phyloP scores from a whole-genome alignment of 805 yeast species.

The Phaffomyces opuntiae region DNA sequence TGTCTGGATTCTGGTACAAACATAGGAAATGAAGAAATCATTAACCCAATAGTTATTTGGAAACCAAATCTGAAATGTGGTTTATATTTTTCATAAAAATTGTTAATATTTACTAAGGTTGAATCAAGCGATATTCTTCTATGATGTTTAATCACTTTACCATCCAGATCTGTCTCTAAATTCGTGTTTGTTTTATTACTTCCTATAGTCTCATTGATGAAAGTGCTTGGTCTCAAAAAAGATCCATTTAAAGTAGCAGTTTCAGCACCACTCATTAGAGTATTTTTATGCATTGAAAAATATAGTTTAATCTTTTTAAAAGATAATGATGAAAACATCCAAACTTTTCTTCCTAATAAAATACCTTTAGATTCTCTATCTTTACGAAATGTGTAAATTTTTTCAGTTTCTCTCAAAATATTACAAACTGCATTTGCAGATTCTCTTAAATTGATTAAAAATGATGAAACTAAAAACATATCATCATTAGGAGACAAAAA shows the following conservation, averaged over 20 bases:
- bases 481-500: constrained; percentile 40
- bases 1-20: constrained; percentile 37
- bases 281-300: constrained; percentile 23
- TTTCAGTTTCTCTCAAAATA: constrained; percentile 26
- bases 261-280: constrained; percentile 23
- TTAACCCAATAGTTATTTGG: constrained; percentile 38
- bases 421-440: constrained; percentile 26
- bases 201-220: neutral
- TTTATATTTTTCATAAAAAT: constrained; percentile 14
- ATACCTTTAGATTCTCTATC: constrained; percentile 27
- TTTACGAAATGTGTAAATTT: constrained; percentile 25
- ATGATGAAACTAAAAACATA: constrained; percentile 42
- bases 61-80: constrained; percentile 39
- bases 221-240: neutral
- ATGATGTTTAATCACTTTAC: neutral
- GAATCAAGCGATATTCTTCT: neutral
- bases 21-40: constrained; percentile 44
- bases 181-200: neutral
- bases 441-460: constrained; percentile 40
- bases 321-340: constrained; percentile 36
- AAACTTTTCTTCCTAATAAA: constrained; percentile 31
- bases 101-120: neutral
- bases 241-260: constrained; percentile 30
- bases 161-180: constrained; percentile 1
- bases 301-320: constrained; percentile 30